phyloP scores from a whole-genome alignment of 805 yeast species.

The Kazachstania viticola region DNA sequence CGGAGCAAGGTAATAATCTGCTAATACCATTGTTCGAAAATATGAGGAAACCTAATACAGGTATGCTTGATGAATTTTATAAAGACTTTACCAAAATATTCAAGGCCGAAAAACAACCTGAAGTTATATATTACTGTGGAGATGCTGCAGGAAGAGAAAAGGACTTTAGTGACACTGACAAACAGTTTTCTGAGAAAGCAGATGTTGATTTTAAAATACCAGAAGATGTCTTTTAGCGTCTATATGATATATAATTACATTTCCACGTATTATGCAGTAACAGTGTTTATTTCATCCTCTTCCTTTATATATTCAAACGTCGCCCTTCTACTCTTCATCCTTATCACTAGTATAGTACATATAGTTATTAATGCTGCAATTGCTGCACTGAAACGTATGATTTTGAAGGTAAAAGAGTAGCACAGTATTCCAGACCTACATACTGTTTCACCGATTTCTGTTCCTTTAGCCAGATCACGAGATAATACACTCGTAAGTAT shows the following conservation, averaged over 20 bases:
- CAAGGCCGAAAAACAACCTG: constrained; percentile 1
- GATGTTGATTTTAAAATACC: constrained; percentile 54
- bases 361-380: constrained; percentile 1
- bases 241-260: too few species aligned
- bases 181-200: constrained; percentile 48
- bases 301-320: too few species aligned
- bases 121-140: constrained; percentile 51
- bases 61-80: constrained; percentile 58
- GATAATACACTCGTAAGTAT: constrained; percentile 47
- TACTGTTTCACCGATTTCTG: constrained; percentile 30
- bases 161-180: constrained; percentile 78
- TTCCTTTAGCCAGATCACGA: constrained; percentile 34
- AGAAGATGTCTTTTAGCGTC: constrained; percentile 46
- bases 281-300: too few species aligned
- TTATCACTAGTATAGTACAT: not conserved
- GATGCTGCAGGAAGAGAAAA: constrained; percentile 84
- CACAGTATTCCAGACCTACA: constrained; percentile 37
- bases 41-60: constrained; percentile 64
- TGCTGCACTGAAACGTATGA: constrained; percentile 17
- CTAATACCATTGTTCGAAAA: constrained; percentile 7
- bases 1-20: not conserved
- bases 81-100: constrained; percentile 26
- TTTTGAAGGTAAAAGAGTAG: constrained; percentile 34
- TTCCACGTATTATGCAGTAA: too few species aligned
- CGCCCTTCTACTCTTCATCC: too few species aligned